Evolutionary conservation across 116 monocot genomes (phyloP), one percentile per base, ranked within the genome.

Genomic region (Posidonia oceanica): DNA sequence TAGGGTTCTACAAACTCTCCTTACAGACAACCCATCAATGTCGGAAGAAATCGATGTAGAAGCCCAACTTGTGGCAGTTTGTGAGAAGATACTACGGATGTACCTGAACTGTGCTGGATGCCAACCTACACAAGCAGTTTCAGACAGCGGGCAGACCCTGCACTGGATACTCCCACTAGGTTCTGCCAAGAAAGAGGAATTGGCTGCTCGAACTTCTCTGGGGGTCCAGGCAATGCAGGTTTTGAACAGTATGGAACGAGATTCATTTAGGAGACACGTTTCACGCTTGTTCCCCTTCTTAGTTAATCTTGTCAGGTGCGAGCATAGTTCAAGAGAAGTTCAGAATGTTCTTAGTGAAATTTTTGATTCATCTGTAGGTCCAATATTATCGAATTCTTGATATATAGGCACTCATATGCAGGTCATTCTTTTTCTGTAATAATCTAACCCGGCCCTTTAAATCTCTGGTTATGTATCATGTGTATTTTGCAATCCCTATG

Each of bases 281-380:
- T 68, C 75, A 21, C 68, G 71, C 10, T 76, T 92, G 75, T 98
- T 98, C 75, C 93, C 97, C 5, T 79, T 84, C 55, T 75, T 98
- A 63, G 82, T 98, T 67, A 79, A 81, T 71, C 90, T 98, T 73
- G 66, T 90, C 44, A 77, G 90, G 14, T 89, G 87, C 58, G 93
- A 92, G 60, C 97, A 98, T 74, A 79, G 87, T 74, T 89, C 89
- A 18, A 74, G 79, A 63, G 97, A 92, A 73, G 84, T 98, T 38
- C 90, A 85, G 77, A 71, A 48, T 6, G 80, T 81, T 14, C 81
- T 98, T 15, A 71, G 69, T 58, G 82, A 86, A 38, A 81, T 98
- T 52, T 98, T 98, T 75, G 69, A 55, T 61, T 85, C 83, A 66
- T 84, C 76, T 3, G 83, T 98, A 75, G 97, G 85, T 21, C 86